Percentiles rank a stretch among this genome's conserved stretches.
phyloP scores from a whole-genome alignment of 2,329 filamentous ascomycete species.

The Botrytis medusae region DNA sequence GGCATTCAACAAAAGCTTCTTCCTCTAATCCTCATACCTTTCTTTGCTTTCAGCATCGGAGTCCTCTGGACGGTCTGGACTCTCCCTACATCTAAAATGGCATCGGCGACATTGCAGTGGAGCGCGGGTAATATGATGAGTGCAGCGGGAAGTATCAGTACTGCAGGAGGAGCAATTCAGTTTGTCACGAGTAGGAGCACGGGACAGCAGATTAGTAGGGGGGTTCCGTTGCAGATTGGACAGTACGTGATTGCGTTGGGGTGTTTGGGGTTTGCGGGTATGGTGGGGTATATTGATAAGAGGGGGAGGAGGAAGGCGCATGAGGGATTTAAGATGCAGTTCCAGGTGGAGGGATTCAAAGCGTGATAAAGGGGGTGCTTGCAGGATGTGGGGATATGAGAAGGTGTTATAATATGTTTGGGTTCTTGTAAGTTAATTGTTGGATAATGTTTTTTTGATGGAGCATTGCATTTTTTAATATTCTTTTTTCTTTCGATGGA shows the following conservation, averaged over 20 bases:
- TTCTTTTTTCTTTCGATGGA: neutral
- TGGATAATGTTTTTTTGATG: neutral
- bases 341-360: conserved; percentile 2
- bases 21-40: neutral
- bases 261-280: neutral
- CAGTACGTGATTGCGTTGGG: conserved; percentile 10
- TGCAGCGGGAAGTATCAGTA: neutral
- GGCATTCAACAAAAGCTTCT: conserved; percentile 5
- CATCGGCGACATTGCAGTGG: neutral
- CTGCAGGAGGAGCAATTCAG: neutral
- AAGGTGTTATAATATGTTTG: neutral
- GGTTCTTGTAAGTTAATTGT: neutral
- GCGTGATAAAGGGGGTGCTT: neutral
- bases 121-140: conserved; percentile 10
- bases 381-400: neutral
- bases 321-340: conserved; percentile 10
- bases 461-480: neutral
- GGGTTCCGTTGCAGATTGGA: neutral
- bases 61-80: neutral
- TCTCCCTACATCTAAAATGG: neutral
- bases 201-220: conserved; percentile 6
- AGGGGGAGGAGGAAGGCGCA: conserved; percentile 6
- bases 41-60: conserved; percentile 9
- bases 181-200: conserved; percentile 3
- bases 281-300: conserved; percentile 17